Base-by-base conservation (phyloP, 75 land plant genomes). In the Chamaecyparis obtusa region DNA sequence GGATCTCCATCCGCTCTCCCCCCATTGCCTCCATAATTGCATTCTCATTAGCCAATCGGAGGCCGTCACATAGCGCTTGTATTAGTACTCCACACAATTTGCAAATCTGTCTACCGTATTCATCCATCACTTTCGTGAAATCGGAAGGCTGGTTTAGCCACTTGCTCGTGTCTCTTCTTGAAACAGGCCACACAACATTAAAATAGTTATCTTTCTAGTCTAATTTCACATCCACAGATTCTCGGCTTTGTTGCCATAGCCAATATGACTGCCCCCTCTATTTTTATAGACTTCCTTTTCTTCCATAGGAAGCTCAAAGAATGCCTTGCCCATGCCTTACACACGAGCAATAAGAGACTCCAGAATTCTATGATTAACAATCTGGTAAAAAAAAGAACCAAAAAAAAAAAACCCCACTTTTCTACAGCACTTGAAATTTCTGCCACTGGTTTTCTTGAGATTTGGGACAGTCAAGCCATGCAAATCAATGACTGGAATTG, bases 221-320 rank as follows among this genome's bases (percentile, higher is more conserved):
- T 3, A 91, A 27, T 76, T 91, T 89, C 41, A 2, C 41, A 39
- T 57, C 87, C 67, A 86, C 87, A 0, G 84, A 87, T 60, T 94
- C 8, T 92, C 95, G 9, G 7, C 8, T 84, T 87, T 85, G 27
- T 88, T 91, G 15, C 94, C 94, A 85, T 91, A 91, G 17, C 91
- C 94, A 64, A 88, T 87, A 32, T 89, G 48, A 60, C 33, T 67
- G 46, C 86, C n/a, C 5, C 88, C 56, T 19, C 90, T 81, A 57
- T 88, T 2, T 1, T 94, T 94, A 64, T 89, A 91, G 0, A 37
- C 79, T 85, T 94, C 94, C 71, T 94, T 94, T 85, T 91, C 94
- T 43, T 88, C 91, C 32, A 85, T 86, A 4, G 95, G 92, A 78
- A 94, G 90, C 64, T 89, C 90, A 71, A 94, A 94, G 89, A 94